Conservation (phyloP, 2,329 filamentous ascomycete species). For the Neofusicoccum laricinum region DNA sequence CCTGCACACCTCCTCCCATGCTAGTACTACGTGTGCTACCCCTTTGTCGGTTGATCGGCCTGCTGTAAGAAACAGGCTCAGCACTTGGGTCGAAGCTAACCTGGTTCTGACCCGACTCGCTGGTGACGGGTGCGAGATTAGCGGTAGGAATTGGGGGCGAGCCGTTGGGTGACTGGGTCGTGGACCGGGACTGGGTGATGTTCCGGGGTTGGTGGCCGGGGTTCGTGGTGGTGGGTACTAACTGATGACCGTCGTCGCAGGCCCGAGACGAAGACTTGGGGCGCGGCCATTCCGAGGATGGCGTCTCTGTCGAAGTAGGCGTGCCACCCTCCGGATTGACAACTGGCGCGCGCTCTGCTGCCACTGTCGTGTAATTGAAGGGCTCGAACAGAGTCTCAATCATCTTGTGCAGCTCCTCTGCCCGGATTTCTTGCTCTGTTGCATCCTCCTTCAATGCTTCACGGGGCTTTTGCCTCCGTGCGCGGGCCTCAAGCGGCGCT, state of each 20-base stretch:
- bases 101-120: constrained; percentile 25
- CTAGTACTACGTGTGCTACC: constrained; percentile 69
- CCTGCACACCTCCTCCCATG: constrained; percentile 80
- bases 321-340: constrained; percentile 31
- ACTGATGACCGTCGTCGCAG: constrained; percentile 34
- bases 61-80: constrained; percentile 32
- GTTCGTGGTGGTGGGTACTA: constrained; percentile 34
- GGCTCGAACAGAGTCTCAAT: constrained; percentile 92
- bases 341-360: constrained; percentile 61
- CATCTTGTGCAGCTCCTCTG: constrained; percentile 89
- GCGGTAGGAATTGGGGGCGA: constrained; percentile 43
- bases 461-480: constrained; percentile 87
- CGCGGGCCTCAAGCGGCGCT: constrained; percentile 87
- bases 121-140: constrained; percentile 24
- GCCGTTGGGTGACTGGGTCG: constrained; percentile 47
- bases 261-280: constrained; percentile 28
- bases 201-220: constrained; percentile 15
- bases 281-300: constrained; percentile 28
- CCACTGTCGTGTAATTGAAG: constrained; percentile 88
- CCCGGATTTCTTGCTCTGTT: constrained; percentile 88
- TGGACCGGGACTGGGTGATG: constrained; percentile 32
- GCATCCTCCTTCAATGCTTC: constrained; percentile 91
- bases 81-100: constrained; percentile 21
- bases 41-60: constrained; percentile 48
- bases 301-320: constrained; percentile 31